Evolutionary conservation across 768 basidiomycete species (phyloP).

Genomic region (Podaxis rugospora): DNA sequence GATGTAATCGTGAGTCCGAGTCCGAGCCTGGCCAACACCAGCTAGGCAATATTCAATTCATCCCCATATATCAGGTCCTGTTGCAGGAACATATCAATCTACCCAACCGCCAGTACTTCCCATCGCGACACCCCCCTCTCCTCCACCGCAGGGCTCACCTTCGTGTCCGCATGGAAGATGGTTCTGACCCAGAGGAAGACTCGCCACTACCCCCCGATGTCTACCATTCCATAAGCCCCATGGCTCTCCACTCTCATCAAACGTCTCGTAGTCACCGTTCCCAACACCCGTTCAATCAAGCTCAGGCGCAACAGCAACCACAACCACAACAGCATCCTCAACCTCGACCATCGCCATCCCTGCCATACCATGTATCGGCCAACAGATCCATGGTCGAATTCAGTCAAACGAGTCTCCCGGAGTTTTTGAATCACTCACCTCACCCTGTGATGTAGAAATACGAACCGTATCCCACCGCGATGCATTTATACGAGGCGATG

Average conservation of each 20-base stretch:
- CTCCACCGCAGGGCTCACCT: slow-evolving; percentile 11
- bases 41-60: neutral
- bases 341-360: neutral
- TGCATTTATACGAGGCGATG: slow-evolving; percentile 74
- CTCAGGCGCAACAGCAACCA: neutral
- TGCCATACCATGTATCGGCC: neutral
- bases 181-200: neutral
- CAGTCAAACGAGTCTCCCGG: slow-evolving; percentile 31
- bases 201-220: neutral
- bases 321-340: neutral
- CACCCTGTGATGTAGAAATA: slow-evolving; percentile 55
- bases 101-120: neutral
- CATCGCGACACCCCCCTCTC: neutral
- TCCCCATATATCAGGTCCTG: slow-evolving; percentile 3
- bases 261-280: neutral
- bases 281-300: neutral
- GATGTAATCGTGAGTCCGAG: neutral
- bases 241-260: neutral
- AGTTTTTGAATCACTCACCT: slow-evolving; percentile 64
- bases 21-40: neutral
- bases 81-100: neutral
- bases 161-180: slow-evolving; percentile 3
- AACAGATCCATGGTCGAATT: slow-evolving; percentile 28
- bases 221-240: neutral
- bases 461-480: slow-evolving; percentile 58